phyloP scores from a whole-genome alignment of 2,329 filamentous ascomycete genomes.

The Herpotrichia juniperi region DNA sequence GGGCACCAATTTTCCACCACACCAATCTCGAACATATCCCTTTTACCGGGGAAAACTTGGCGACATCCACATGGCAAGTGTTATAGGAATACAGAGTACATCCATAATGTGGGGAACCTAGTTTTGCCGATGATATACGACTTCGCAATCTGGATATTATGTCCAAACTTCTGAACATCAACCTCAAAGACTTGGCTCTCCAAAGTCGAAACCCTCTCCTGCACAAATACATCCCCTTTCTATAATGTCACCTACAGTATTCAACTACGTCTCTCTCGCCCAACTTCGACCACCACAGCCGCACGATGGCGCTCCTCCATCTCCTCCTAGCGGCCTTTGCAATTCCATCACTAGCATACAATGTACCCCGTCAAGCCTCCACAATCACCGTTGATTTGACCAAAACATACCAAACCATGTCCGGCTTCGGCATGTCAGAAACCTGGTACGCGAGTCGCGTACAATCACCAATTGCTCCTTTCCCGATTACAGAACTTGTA shows the following conservation, averaged over 20 bases:
- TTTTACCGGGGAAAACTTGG: slow-evolving; percentile 3
- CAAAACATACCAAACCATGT: slow-evolving; percentile 54
- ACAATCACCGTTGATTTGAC: slow-evolving; percentile 50
- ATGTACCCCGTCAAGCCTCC: slow-evolving; percentile 21
- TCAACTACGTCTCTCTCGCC: background rate
- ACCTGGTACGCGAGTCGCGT: too few species aligned
- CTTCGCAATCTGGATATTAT: slow-evolving; percentile 13
- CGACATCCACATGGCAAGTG: background rate
- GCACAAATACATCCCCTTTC: too few species aligned
- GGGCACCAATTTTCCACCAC: slow-evolving; percentile 3
- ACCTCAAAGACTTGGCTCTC: slow-evolving; percentile 5
- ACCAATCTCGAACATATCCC: background rate
- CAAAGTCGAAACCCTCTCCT: background rate
- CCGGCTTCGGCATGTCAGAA: slow-evolving; percentile 55
- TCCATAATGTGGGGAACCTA: slow-evolving; percentile 12
- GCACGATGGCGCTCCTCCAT: slow-evolving; percentile 11
- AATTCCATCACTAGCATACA: background rate
- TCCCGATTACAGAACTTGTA: too few species aligned
- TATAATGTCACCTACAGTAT: background rate
- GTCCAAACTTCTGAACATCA: background rate
- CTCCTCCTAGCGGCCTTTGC: slow-evolving; percentile 15
- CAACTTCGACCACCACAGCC: background rate
- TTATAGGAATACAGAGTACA: background rate
- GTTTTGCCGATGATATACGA: slow-evolving; percentile 2
- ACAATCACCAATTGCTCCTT: too few species aligned